phyloP scores from a whole-genome alignment of 2,329 filamentous ascomycete genomes.

The Aspergillus sp. region DNA sequence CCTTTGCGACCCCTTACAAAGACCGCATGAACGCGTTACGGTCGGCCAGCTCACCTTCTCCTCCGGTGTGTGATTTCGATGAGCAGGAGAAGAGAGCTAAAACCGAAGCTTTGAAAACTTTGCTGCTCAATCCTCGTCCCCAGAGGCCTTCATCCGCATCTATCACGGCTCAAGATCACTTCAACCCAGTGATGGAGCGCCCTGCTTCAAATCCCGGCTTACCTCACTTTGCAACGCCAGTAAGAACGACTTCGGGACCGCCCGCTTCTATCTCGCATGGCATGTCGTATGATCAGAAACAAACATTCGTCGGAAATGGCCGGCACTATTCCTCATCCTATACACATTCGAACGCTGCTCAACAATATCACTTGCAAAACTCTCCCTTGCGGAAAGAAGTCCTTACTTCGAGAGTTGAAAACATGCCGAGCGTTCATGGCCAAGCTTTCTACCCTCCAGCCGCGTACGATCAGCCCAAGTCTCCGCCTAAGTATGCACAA shows the following conservation, averaged over 20 bases:
- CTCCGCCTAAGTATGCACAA: slow-evolving; percentile 14
- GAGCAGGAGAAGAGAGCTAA: slow-evolving; percentile 47
- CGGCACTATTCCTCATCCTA: slow-evolving; percentile 27
- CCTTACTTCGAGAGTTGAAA: slow-evolving; percentile 25
- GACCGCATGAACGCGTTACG: slow-evolving; percentile 49
- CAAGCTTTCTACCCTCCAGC: slow-evolving; percentile 26
- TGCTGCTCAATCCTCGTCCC: slow-evolving; percentile 47
- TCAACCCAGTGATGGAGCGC: slow-evolving; percentile 22
- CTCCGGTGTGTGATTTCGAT: slow-evolving; percentile 29
- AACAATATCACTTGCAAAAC: slow-evolving; percentile 29
- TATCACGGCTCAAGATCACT: slow-evolving; percentile 25
- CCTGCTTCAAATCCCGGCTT: slow-evolving; percentile 23
- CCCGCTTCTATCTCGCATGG: slow-evolving; percentile 27
- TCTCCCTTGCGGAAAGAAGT: slow-evolving; percentile 38
- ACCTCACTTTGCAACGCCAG: slow-evolving; percentile 34
- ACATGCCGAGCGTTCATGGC: slow-evolving; percentile 11
- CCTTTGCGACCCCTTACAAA: slow-evolving; percentile 64
- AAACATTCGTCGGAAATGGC: slow-evolving; percentile 19
- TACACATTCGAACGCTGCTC: slow-evolving; percentile 25
- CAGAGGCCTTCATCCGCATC: slow-evolving; percentile 39
- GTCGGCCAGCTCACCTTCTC: slow-evolving; percentile 37
- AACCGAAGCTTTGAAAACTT: slow-evolving; percentile 48
- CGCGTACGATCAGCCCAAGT: slow-evolving; percentile 26
- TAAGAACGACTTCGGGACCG: slow-evolving; percentile 39
- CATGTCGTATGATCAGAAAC: slow-evolving; percentile 19